Evolutionary conservation across 148 eudicot genomes (phyloP), one percentile per base, ranked within the genome.

Genomic region (Salicornia ramosissima): DNA sequence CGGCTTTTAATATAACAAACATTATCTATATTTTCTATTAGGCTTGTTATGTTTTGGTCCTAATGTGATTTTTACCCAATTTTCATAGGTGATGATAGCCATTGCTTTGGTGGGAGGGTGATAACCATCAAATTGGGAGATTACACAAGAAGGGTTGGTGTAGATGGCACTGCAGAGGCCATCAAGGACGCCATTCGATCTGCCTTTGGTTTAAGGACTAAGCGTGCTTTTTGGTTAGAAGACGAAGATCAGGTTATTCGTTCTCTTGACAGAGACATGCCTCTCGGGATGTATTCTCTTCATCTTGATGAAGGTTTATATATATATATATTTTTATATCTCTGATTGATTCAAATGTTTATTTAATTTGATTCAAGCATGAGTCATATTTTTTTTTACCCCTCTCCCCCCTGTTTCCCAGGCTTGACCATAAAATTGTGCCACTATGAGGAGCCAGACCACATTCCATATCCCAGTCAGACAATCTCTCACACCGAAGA

Each of bases 151-250:
- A 83, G 90, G 79, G 80, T 92, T 50, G 96, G 96, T 63, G 80
- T 89, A 33, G 97, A 92, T 66, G 97, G 90, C 58, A 80, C 84
- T 72, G 73, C 87, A 22, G 89, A 87, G 61, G 90, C 92, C 67
- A 89, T 92, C 80, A 92, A 89, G 73, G 89, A 92, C 71, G 87
- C 91, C 10, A 89, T 89, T 74, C 87, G 84, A 65, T 92, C 92
- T 40, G 86, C 92, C 46, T 92, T 89, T 79, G 75, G 92, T 70
- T 77, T 92, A 49, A 78, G 97, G 81, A 83, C 92, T 43, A 92
- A 78, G 49, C 83, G 97, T 10, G 89, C 92, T 45, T 89, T 92
- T 84, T 92, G 97, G 96, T 75, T 92, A 81, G 96, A 92, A 81
- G 97, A 92, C 73, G 96, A 86, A 72, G 87, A 87, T 68, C 85